Evolutionary conservation across 1,139 yeast species (phyloP), one percentile per base, ranked within the genome.

Genomic region (Yamadazyma sp.): DNA sequence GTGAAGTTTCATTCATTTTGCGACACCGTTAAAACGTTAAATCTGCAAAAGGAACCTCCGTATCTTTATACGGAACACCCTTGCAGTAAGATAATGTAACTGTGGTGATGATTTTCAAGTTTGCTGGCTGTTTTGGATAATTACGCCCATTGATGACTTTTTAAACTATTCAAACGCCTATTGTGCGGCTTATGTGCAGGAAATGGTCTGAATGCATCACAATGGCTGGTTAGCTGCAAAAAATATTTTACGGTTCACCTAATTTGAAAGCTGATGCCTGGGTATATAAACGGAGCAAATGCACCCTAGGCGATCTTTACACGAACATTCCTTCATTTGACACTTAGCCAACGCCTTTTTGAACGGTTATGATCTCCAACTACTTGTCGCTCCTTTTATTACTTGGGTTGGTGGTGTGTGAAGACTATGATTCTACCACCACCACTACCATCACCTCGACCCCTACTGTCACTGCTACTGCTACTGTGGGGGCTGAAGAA

Each of bases 391-490:
- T 55, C 48, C 47, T 54, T 39, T 47, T 54, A 39, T 41, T 54
- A 21, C 12, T 45, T 31, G 45, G 43, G 14, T 36, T 46, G 21
- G 51, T 44, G 10, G 47, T 41, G 13, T 54, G 47, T 30, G 49
- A 45, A 7, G 44, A 39, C 2, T 45, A 40, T 33, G 59, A 51
- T 10, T 44, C 51, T 8, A 46, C 48, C 18, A 38, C 47, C 6
- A 42, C 48, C 6, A 57, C 62, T 33, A 48, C 58, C 27, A 53
- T 59, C 21, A 53, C 57, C 9, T 59, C 63, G 7, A 52, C 59
- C 18, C 63, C 68, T 12, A 67, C 71, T 11, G 53, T 56, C 3
- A 53, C 58, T 13, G 62, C 69, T 6, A 50, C 54, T 14, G 56
- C 62, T 15, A 58, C 67, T 3, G 56, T 57, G 2, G 59, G 56